phyloP scores from a whole-genome alignment of 768 basidiomycete species.

The Galerina sulciceps region DNA sequence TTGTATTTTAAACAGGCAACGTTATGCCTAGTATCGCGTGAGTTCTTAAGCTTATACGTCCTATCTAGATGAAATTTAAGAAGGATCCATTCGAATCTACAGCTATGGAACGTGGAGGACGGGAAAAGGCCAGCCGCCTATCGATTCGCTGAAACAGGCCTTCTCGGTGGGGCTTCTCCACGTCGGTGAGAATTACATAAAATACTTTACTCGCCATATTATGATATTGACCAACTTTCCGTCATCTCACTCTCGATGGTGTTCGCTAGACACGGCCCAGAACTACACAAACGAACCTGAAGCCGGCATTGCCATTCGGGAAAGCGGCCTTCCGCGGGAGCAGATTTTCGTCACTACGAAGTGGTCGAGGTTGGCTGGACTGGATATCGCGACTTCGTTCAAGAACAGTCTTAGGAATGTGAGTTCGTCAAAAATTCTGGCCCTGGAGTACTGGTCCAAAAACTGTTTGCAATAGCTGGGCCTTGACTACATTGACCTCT shows the following conservation, averaged over 20 bases:
- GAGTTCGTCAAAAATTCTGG: slow-evolving; percentile 17
- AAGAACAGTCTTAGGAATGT: slow-evolving; percentile 60
- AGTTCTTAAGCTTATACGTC: slow-evolving; percentile 1
- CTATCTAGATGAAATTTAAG: neutral
- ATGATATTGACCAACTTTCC: neutral
- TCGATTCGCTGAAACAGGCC: slow-evolving; percentile 64
- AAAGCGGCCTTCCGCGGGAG: slow-evolving; percentile 55
- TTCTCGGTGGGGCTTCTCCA: slow-evolving; percentile 63
- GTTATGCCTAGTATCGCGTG: slow-evolving; percentile 54
- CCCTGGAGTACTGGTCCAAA: neutral
- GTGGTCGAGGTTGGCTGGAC: slow-evolving; percentile 52
- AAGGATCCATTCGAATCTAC: neutral
- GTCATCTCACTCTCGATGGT: neutral
- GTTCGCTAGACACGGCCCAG: slow-evolving; percentile 58
- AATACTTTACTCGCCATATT: neutral
- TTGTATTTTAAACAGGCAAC: slow-evolving; percentile 34
- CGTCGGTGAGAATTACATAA: slow-evolving; percentile 51
- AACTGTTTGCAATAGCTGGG: slow-evolving; percentile 47
- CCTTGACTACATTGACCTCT: slow-evolving; percentile 67
- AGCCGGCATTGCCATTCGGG: slow-evolving; percentile 53
- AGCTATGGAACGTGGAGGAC: slow-evolving; percentile 67
- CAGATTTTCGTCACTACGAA: slow-evolving; percentile 71
- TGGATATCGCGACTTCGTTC: slow-evolving; percentile 58
- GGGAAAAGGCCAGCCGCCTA: slow-evolving; percentile 53
- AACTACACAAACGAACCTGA: slow-evolving; percentile 61